These are phyloP conservation scores for Xylaria sp. DNA, from an alignment of 2,329 filamentous ascomycete species.

Conservation along the genomic window DNA sequence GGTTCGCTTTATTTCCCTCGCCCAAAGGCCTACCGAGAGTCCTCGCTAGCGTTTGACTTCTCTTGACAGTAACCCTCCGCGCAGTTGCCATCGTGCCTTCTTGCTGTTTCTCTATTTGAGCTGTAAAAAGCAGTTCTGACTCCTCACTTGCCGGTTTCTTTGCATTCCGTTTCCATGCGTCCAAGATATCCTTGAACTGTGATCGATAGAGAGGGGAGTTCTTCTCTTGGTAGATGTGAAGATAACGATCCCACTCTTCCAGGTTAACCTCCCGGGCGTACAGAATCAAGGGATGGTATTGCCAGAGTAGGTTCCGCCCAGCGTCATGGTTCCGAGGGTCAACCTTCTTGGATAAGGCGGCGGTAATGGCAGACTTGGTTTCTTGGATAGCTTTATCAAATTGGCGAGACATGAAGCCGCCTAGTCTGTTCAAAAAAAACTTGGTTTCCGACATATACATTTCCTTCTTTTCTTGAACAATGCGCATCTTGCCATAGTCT, in stretches of 20 bases:
- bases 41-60: constrained; percentile 86
- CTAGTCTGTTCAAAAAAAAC: constrained; percentile 80
- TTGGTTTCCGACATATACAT: constrained; percentile 82
- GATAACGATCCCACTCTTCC: constrained; percentile 80
- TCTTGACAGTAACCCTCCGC: constrained; percentile 91
- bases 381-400: constrained; percentile 81
- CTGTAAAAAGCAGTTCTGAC: constrained; percentile 85
- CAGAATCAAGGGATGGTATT: constrained; percentile 85
- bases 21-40: constrained; percentile 74
- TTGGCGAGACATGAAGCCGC: constrained; percentile 82
- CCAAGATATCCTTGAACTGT: constrained; percentile 81
- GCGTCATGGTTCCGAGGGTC: constrained; percentile 76
- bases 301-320: constrained; percentile 81
- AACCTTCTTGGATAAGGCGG: constrained; percentile 71
- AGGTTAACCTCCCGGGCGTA: constrained; percentile 88
- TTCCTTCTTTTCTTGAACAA: constrained; percentile 93
- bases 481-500: constrained; percentile 89
- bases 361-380: constrained; percentile 71
- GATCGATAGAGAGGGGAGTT: constrained; percentile 80
- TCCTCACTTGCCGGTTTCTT: constrained; percentile 82
- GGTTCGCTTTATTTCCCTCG: constrained; percentile 63
- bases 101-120: constrained; percentile 84
- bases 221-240: constrained; percentile 83
- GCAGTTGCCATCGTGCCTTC: constrained; percentile 79
- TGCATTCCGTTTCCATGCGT: constrained; percentile 82